Percentiles rank a stretch among this genome's conserved stretches.
Evolutionary conservation across 2,329 filamentous ascomycete species (phyloP).

Genomic region (Rhytidhysteron rufulum): DNA sequence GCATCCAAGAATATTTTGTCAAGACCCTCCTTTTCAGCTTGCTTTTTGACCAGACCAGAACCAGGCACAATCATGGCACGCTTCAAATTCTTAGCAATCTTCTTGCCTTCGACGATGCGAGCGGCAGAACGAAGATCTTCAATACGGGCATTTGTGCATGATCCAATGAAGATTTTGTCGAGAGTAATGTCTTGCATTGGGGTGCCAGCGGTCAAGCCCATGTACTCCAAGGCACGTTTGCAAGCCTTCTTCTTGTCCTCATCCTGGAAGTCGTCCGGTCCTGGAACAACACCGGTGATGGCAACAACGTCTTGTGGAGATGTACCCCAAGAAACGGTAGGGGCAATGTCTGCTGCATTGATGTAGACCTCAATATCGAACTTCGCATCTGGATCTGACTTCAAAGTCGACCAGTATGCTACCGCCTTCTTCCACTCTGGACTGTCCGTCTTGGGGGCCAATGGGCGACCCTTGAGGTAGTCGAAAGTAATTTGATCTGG

Average conservation of each 20-base stretch:
- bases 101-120: slow-evolving; percentile 79
- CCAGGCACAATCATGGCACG: slow-evolving; percentile 95
- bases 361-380: slow-evolving; percentile 89
- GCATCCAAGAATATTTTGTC: slow-evolving; percentile 89
- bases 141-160: slow-evolving; percentile 95
- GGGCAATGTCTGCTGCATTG: slow-evolving; percentile 86
- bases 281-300: slow-evolving; percentile 85
- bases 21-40: slow-evolving; percentile 86
- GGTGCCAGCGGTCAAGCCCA: slow-evolving; percentile 84
- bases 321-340: slow-evolving; percentile 95
- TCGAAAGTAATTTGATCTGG: slow-evolving; percentile 92
- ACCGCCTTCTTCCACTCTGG: slow-evolving; percentile 86
- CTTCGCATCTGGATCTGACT: slow-evolving; percentile 81
- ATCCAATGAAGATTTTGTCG: slow-evolving; percentile 98
- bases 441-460: slow-evolving; percentile 80
- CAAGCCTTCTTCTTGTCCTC: slow-evolving; percentile 77
- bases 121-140: slow-evolving; percentile 91
- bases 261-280: slow-evolving; percentile 80
- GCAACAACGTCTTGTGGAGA: slow-evolving; percentile 95
- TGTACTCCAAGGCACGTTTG: slow-evolving; percentile 85
- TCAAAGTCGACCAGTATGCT: slow-evolving; percentile 81
- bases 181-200: slow-evolving; percentile 87
- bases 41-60: slow-evolving; percentile 87
- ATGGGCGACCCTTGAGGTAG: slow-evolving; percentile 85
- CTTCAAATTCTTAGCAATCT: slow-evolving; percentile 83